Evolutionary conservation across 1,284 basidiomycete species (phyloP).

Genomic region (Trichosporon sp.): DNA sequence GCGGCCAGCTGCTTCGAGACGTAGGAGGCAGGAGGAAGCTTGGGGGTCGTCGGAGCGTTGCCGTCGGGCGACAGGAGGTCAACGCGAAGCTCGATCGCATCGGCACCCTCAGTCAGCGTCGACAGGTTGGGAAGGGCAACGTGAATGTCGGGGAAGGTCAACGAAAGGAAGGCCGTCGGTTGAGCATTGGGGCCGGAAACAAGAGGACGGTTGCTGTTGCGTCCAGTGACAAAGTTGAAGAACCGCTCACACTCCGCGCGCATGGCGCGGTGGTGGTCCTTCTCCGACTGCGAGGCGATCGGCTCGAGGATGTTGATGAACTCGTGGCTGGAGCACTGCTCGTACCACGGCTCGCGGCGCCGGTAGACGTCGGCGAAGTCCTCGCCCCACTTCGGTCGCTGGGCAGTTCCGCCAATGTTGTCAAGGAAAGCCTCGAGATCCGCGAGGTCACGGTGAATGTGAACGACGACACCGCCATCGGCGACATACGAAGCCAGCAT

Average conservation of each 20-base stretch:
- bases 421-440: slow-evolving; percentile 73
- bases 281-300: slow-evolving; percentile 30
- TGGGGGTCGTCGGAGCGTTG: slow-evolving; percentile 47
- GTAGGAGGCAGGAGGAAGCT: slow-evolving; percentile 65
- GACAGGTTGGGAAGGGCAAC: slow-evolving; percentile 66
- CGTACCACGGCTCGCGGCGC: slow-evolving; percentile 80
- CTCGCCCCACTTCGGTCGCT: slow-evolving; percentile 78
- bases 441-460: slow-evolving; percentile 64
- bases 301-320: slow-evolving; percentile 63
- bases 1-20: slow-evolving; percentile 76
- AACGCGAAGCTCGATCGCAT: slow-evolving; percentile 88
- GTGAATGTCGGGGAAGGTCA: slow-evolving; percentile 84
- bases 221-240: slow-evolving; percentile 82
- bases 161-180: slow-evolving; percentile 81
- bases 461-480: slow-evolving; percentile 61
- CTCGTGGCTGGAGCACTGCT: slow-evolving; percentile 75
- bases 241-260: slow-evolving; percentile 53
- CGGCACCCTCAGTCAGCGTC: slow-evolving; percentile 72
- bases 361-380: slow-evolving; percentile 73
- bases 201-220: slow-evolving; percentile 58
- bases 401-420: slow-evolving; percentile 56
- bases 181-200: slow-evolving; percentile 46
- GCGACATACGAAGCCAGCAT: slow-evolving; percentile 64
- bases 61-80: slow-evolving; percentile 68
- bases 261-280: slow-evolving; percentile 40